These are phyloP conservation scores for Curvularia hawaiiensis DNA, from an alignment of 2,329 filamentous ascomycete species.

Conservation along the genomic window DNA sequence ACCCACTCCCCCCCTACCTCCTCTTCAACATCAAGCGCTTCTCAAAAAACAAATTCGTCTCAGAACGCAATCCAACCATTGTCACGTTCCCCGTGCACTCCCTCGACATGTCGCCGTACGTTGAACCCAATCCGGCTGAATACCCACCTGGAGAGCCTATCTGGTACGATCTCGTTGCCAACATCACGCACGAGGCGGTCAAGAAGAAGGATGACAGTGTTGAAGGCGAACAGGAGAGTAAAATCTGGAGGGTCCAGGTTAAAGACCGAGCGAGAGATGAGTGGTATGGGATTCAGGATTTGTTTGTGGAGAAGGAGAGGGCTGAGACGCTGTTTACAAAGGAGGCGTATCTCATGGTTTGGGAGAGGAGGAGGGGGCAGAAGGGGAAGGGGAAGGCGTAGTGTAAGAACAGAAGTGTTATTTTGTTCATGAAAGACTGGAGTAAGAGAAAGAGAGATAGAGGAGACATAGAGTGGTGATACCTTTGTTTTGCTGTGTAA, in stretches of 20 bases:
- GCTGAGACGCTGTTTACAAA: slow-evolving; percentile 89
- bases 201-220: slow-evolving; percentile 78
- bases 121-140: slow-evolving; percentile 79
- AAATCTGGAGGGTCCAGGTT: slow-evolving; percentile 94
- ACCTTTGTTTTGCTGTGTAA: background rate
- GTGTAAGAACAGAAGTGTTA: background rate
- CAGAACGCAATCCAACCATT: slow-evolving; percentile 95
- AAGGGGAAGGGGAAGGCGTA: slow-evolving; percentile 2
- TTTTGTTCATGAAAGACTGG: too few species aligned
- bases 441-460: background rate
- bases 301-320: slow-evolving; percentile 89
- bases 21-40: slow-evolving; percentile 98
- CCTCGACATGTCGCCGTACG: slow-evolving; percentile 87
- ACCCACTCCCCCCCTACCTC: slow-evolving; percentile 89
- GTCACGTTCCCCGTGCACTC: slow-evolving; percentile 90
- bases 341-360: slow-evolving; percentile 94
- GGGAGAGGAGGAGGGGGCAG: slow-evolving; percentile 76
- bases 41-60: slow-evolving; percentile 93
- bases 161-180: slow-evolving; percentile 93
- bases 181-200: slow-evolving; percentile 87
- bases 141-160: slow-evolving; percentile 80
- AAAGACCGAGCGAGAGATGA: slow-evolving; percentile 79
- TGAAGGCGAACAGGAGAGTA: slow-evolving; percentile 87
- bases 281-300: slow-evolving; percentile 92
- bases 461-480: background rate